These are phyloP conservation scores for Torrubiellomyces zombiae DNA, from an alignment of 2,329 filamentous ascomycete genomes.

Conservation along the genomic window DNA sequence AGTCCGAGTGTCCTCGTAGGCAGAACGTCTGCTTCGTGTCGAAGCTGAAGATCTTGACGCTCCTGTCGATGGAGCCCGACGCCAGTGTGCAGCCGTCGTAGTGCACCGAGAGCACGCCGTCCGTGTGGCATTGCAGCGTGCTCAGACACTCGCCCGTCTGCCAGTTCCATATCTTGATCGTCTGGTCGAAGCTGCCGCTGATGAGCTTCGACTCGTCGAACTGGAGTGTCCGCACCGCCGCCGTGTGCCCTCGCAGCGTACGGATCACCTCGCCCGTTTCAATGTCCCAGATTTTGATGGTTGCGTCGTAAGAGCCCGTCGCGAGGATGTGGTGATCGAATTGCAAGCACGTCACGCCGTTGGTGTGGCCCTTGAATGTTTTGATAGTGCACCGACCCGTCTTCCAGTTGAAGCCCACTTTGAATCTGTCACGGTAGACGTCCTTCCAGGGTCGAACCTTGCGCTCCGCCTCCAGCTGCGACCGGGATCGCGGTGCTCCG, in stretches of 20 bases:
- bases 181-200: constrained; percentile 75
- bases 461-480: constrained; percentile 24
- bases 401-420: constrained; percentile 95
- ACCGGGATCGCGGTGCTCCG: constrained; percentile 10
- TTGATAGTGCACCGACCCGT: constrained; percentile 77
- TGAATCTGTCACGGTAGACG: constrained; percentile 88
- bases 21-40: constrained; percentile 65
- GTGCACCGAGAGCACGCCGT: constrained; percentile 74
- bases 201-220: constrained; percentile 88
- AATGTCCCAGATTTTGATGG: constrained; percentile 92
- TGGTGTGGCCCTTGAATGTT: constrained; percentile 70
- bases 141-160: constrained; percentile 73
- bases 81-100: constrained; percentile 74
- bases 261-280: constrained; percentile 73
- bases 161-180: constrained; percentile 94
- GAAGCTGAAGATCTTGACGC: constrained; percentile 86
- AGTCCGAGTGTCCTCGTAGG: constrained; percentile 74
- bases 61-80: constrained; percentile 78
- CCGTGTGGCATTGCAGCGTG: constrained; percentile 62
- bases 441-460: constrained; percentile 74
- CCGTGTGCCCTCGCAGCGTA: constrained; percentile 69
- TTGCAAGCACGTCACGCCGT: constrained; percentile 42
- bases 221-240: constrained; percentile 74
- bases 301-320: constrained; percentile 87
- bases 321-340: constrained; percentile 82